Evolutionary conservation across 2,329 filamentous ascomycete genomes (phyloP), one percentile per base, ranked within the genome.

Genomic region (Trichoderma guizhouense): DNA sequence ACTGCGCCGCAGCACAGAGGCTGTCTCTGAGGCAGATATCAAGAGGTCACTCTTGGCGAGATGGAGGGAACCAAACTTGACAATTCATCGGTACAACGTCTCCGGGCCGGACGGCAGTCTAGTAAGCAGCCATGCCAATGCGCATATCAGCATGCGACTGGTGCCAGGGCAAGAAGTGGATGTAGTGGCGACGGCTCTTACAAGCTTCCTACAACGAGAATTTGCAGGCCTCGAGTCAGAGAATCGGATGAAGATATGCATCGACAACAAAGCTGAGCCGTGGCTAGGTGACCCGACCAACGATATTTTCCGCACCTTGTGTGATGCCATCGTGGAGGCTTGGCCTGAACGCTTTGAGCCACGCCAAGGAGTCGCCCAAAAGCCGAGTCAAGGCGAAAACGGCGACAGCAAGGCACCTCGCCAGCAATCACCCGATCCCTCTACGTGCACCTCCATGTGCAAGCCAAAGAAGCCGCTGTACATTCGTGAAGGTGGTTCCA

Each of bases 201-300:
- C 86, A 0, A 79, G 84, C 1, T 97, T 92, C 77, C 85, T 98
- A 0, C 82, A 89, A 61, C 84, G 87, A 14, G 88, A 94, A 75
- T 99, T 98, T 78, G 86, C 85, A 1, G 82, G 86, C 18, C 89
- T 98, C 2, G 90, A 91, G 34, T 95, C 93, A 1, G 91, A 93
- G 73, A 99, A 99, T 77, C 87, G 86, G 7, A 86, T 99, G 43
- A 91, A 86, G 1, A 89, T 99, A 51, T 91, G 90, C 34, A 95
- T 99, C 75, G 94, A 97, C 75, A 96, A 98, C 79, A 92, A 93
- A 81, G 95, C 96, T 0, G 96, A 99, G 79, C 94, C 96, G 0
- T 99, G 96, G 96, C 89, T 99, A 0, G 95, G 96, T 15, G 94
- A 98, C 76, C 94, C 94, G 4, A 90, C 90, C 63, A 98, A 97